phyloP scores from a whole-genome alignment of 345 rosid species.

The Raphanus raphanistrum region DNA sequence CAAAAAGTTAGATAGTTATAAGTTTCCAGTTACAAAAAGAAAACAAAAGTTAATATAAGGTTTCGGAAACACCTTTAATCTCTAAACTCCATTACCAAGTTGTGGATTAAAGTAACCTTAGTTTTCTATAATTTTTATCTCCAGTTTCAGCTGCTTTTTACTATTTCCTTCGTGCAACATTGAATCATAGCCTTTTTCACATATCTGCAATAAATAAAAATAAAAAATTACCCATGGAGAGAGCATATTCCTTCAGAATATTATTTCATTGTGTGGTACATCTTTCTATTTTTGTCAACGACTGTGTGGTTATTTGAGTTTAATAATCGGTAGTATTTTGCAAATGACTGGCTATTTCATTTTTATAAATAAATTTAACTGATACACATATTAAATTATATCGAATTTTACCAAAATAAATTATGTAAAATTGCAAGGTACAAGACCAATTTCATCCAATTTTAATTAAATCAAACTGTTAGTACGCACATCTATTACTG shows the following conservation, averaged over 20 bases:
- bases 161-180: conserved; percentile 3
- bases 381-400: neutral
- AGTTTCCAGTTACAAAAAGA: neutral
- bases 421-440: too few species aligned
- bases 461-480: neutral
- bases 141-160: conserved; percentile 20
- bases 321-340: neutral
- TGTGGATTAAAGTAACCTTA: conserved; percentile 30
- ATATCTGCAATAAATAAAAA: neutral
- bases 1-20: neutral
- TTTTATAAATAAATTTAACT: too few species aligned
- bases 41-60: neutral
- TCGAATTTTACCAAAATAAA: neutral
- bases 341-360: neutral
- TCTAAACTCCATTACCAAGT: conserved; percentile 6
- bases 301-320: neutral
- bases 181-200: conserved; percentile 20
- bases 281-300: neutral
- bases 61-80: conserved; percentile 16
- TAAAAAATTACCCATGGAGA: conserved; percentile 5
- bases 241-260: conserved; percentile 37
- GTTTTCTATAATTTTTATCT: neutral
- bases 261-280: conserved; percentile 18
- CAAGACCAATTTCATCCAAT: neutral
- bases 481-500: neutral